A percentile compares a stretch with the other conserved stretches of the same genome.
Evolutionary conservation across 768 basidiomycete species (phyloP).

Genomic region (Kwoniella shandongensis): DNA sequence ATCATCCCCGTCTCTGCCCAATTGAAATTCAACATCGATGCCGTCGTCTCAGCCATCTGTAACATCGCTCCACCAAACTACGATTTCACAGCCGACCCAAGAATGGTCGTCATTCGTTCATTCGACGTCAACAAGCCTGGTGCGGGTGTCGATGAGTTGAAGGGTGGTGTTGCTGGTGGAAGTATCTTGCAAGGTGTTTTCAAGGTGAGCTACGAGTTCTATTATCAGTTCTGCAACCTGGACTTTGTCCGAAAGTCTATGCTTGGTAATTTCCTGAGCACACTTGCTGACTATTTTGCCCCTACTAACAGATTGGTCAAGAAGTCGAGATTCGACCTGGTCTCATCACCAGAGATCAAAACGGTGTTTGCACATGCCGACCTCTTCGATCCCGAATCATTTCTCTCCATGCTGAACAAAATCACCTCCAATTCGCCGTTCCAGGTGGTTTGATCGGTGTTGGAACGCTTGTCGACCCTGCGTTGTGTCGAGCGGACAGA

Average conservation of each 20-base stretch:
- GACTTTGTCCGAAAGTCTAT: not conserved
- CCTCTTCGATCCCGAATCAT: conserved; percentile 91
- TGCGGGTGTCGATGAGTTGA: conserved; percentile 91
- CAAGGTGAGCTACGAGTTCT: conserved; percentile 53
- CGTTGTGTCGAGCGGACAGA: conserved; percentile 92
- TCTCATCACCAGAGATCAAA: conserved; percentile 90
- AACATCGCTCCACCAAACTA: conserved; percentile 91
- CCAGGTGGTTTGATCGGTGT: conserved; percentile 98
- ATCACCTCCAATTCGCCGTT: conserved; percentile 89
- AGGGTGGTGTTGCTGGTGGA: conserved; percentile 97
- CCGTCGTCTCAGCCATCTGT: conserved; percentile 97
- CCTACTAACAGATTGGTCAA: conserved; percentile 62
- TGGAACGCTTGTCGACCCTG: conserved; percentile 93
- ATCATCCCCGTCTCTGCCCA: conserved; percentile 99
- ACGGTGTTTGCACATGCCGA: conserved; percentile 84
- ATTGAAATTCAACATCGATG: conserved; percentile 98
- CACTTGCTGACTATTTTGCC: too few relatives aligned
- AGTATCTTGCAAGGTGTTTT: conserved; percentile 91
- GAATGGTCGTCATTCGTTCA: conserved; percentile 96
- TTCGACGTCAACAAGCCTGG: conserved; percentile 99
- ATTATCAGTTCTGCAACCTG: not conserved
- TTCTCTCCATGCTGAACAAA: conserved; percentile 90
- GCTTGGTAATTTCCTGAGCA: too few relatives aligned
- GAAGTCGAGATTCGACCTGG: conserved; percentile 97
- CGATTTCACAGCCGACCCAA: conserved; percentile 86